Percentiles rank a stretch among this genome's conserved stretches.
phyloP scores from a whole-genome alignment of 768 basidiomycete species.

The Phallus indusiatus region DNA sequence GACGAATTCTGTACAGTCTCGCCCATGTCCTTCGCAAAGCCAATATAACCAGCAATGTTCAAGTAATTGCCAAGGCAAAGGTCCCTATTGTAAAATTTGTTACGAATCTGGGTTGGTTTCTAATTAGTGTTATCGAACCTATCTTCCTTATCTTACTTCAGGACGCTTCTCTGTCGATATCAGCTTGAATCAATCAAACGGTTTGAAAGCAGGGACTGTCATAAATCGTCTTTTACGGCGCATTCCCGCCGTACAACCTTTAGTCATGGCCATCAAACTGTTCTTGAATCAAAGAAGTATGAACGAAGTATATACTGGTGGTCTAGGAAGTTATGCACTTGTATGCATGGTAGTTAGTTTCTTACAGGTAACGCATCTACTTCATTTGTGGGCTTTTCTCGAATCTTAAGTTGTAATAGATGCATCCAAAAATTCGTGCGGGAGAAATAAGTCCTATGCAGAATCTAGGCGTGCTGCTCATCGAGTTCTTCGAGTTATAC shows the following conservation, averaged over 20 bases:
- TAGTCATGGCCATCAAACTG: conserved; percentile 84
- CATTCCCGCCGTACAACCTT: conserved; percentile 68
- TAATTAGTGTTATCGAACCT: conserved; percentile 22
- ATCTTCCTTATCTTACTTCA: conserved; percentile 15
- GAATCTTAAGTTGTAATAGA: conserved; percentile 25
- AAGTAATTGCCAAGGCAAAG: conserved; percentile 86
- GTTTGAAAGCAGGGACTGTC: conserved; percentile 66
- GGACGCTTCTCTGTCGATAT: conserved; percentile 86
- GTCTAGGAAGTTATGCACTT: conserved; percentile 88
- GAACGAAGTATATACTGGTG: conserved; percentile 98
- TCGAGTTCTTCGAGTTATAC: conserved; percentile 98
- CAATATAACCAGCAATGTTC: conserved; percentile 68
- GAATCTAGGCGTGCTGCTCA: conserved; percentile 87
- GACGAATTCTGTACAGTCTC: conserved; percentile 62
- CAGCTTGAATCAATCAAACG: conserved; percentile 85
- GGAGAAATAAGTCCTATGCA: conserved; percentile 80
- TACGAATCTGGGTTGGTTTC: conserved; percentile 48
- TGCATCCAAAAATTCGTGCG: conserved; percentile 89
- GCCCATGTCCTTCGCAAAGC: conserved; percentile 69
- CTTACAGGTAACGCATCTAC: conserved; percentile 51
- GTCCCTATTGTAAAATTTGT: conserved; percentile 97
- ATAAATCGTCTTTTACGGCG: conserved; percentile 70
- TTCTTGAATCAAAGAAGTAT: conserved; percentile 83
- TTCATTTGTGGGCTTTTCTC: not conserved
- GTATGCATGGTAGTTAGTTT: conserved; percentile 92